Conservation (phyloP, 768 basidiomycete species). For the Podaxis rugospora region DNA sequence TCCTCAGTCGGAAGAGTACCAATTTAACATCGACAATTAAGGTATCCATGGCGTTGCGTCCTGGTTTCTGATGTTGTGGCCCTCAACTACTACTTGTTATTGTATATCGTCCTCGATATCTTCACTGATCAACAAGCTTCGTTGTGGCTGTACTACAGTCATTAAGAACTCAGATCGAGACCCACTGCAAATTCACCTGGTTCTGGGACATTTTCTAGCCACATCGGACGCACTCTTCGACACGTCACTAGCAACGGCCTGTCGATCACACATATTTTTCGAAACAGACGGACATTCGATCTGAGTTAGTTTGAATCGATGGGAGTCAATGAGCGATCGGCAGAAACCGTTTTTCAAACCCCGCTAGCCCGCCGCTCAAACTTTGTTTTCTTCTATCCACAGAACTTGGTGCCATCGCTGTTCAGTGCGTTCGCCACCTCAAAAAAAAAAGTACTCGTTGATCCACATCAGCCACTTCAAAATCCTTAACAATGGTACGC, state of each 20-base stretch:
- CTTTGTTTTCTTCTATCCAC: slow-evolving; percentile 36
- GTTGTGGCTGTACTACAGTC: not conserved
- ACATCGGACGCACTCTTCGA: not conserved
- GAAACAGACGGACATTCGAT: not conserved
- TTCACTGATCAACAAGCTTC: not conserved
- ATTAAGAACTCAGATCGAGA: not conserved
- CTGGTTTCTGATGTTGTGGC: not conserved
- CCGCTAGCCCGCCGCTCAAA: slow-evolving; percentile 28
- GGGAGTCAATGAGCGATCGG: not conserved
- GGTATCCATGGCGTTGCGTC: slow-evolving; percentile 5
- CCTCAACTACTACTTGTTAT: not conserved
- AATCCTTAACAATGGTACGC: slow-evolving; percentile 32
- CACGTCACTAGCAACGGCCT: not conserved
- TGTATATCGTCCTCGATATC: not conserved
- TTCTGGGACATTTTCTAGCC: not conserved
- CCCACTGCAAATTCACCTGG: not conserved
- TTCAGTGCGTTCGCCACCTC: slow-evolving; percentile 24
- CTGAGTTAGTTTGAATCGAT: not conserved
- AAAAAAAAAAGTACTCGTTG: slow-evolving; percentile 25
- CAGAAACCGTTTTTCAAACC: slow-evolving; percentile 18
- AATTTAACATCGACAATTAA: slow-evolving; percentile 7
- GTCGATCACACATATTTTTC: not conserved
- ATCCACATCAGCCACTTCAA: slow-evolving; percentile 16
- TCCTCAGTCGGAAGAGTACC: not conserved
- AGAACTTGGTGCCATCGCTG: slow-evolving; percentile 29